Conservation (phyloP, 305 asterid species). For the Withania somnifera region DNA sequence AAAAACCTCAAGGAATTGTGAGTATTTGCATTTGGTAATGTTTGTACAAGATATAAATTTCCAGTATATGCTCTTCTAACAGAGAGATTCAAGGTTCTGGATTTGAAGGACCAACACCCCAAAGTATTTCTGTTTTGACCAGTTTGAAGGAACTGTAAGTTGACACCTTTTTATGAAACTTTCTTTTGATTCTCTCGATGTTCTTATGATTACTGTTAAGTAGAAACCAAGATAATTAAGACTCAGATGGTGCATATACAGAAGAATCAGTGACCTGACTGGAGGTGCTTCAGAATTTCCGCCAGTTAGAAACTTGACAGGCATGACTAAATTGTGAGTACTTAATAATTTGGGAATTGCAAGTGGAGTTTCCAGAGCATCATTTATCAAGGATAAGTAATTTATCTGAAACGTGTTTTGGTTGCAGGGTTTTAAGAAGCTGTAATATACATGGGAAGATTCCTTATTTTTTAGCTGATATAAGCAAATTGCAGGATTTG, state of each 20-base stretch:
- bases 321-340: conserved; percentile 23
- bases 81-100: conserved; percentile 49
- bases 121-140: conserved; percentile 27
- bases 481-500: conserved; percentile 17
- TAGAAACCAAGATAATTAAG: not conserved
- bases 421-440: conserved; percentile 38
- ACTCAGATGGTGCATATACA: conserved; percentile 11
- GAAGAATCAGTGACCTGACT: conserved; percentile 41
- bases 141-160: conserved; percentile 43
- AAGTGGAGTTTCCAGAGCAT: not conserved
- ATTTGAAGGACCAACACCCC: conserved; percentile 43
- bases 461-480: conserved; percentile 10
- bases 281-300: conserved; percentile 33
- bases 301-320: conserved; percentile 13
- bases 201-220: not conserved
- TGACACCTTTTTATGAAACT: not conserved
- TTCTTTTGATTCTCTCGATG: not conserved
- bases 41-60: not conserved
- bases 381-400: not conserved
- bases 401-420: not conserved
- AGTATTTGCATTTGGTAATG: conserved; percentile 6
- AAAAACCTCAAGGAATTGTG: conserved; percentile 29
- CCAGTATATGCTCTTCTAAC: not conserved
- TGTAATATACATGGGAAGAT: conserved; percentile 36
- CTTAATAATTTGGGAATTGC: not conserved